Conservation (phyloP, 495 filamentous ascomycete genomes). For the Aspergillus nidulans region DNA sequence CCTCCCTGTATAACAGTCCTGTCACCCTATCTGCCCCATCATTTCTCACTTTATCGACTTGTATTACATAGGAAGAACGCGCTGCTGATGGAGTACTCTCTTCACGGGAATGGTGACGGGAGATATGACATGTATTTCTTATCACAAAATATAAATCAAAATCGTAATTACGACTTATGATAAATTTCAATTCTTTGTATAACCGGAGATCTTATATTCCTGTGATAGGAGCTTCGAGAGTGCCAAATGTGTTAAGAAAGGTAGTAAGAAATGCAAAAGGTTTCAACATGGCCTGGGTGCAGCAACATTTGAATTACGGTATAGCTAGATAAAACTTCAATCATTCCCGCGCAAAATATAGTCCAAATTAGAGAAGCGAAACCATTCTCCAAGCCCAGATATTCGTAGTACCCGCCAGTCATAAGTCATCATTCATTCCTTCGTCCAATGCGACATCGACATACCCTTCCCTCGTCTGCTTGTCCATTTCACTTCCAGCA, state of each 20-base stretch:
- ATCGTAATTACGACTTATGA: conserved; percentile 15
- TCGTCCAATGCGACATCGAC: not conserved
- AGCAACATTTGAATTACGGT: not conserved
- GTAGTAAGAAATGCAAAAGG: not conserved
- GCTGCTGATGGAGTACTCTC: conserved; percentile 13
- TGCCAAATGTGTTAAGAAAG: no score
- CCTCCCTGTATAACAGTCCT: conserved; percentile 30
- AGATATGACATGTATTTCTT: conserved; percentile 15
- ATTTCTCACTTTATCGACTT: conserved; percentile 12
- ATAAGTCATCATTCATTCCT: conserved; percentile 1
- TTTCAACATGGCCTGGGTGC: not conserved
- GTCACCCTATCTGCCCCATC: conserved; percentile 12
- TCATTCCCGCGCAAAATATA: not conserved
- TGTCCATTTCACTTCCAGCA: not conserved
- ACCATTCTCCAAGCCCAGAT: not conserved
- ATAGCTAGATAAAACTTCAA: not conserved
- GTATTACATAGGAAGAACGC: conserved; percentile 22
- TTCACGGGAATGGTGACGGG: conserved; percentile 1
- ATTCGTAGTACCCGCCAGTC: not conserved
- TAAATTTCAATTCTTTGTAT: no score
- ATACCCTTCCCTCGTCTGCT: not conserved
- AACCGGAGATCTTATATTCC: no score
- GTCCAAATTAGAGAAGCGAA: not conserved
- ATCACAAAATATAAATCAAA: conserved; percentile 8
- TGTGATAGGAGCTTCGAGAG: no score